Percentiles rank a stretch among this genome's conserved stretches.
phyloP scores from a whole-genome alignment of 2,329 filamentous ascomycete genomes.

The Alternaria longipes region DNA sequence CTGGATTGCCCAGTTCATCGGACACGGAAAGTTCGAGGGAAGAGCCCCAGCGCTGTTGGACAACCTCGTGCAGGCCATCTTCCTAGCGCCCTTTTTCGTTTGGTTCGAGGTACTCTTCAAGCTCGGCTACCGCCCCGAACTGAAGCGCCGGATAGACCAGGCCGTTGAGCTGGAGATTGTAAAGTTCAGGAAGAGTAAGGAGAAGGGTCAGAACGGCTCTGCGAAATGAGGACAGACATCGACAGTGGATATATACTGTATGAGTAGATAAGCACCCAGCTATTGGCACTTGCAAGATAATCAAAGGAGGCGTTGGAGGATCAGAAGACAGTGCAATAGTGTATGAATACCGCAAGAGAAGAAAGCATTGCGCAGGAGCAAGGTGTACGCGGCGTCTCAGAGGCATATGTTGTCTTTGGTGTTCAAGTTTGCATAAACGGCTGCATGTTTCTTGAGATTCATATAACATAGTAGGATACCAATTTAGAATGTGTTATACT shows the following conservation, averaged over 20 bases:
- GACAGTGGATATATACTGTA: not conserved
- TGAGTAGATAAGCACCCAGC: not conserved
- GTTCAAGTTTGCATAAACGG: constrained; percentile 4
- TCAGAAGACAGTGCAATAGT: constrained; percentile 2
- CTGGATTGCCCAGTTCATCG: constrained; percentile 91
- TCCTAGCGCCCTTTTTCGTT: constrained; percentile 94
- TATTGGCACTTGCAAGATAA: constrained; percentile 6
- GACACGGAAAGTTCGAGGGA: constrained; percentile 88
- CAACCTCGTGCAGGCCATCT: constrained; percentile 89
- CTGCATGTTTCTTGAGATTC: constrained; percentile 6
- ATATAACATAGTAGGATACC: constrained; percentile 17
- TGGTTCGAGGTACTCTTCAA: constrained; percentile 95
- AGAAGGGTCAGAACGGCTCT: constrained; percentile 50
- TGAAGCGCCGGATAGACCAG: constrained; percentile 82
- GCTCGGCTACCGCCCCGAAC: constrained; percentile 87
- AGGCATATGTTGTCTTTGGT: constrained; percentile 10
- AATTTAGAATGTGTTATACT: constrained; percentile 11
- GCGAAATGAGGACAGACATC: constrained; percentile 24
- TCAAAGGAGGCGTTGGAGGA: not conserved
- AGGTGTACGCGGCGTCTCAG: constrained; percentile 30
- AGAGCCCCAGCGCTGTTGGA: constrained; percentile 89
- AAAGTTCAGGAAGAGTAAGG: constrained; percentile 71
- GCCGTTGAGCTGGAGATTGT: constrained; percentile 78
- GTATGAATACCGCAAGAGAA: constrained; percentile 17
- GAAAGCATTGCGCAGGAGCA: constrained; percentile 36